Evolutionary conservation across 148 eudicot genomes (phyloP).

Genomic region (Heliosperma pusillum): DNA sequence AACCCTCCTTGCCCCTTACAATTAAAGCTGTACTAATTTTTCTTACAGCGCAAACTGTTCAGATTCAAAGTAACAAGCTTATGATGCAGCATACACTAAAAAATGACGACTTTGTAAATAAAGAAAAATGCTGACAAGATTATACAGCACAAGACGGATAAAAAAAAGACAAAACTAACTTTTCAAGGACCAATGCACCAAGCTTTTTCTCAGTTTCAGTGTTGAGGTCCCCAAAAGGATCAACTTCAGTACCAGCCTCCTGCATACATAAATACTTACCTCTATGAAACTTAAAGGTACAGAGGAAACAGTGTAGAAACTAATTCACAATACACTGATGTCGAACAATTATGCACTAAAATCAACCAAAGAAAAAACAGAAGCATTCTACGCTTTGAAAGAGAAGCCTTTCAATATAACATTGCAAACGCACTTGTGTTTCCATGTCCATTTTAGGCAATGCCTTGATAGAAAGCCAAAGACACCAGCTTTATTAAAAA

Average conservation of each 20-base stretch:
- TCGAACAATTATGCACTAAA: constrained; percentile 63
- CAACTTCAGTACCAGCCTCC: constrained; percentile 86
- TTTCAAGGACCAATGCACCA: constrained; percentile 73
- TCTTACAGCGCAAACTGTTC: no score
- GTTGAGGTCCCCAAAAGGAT: constrained; percentile 82
- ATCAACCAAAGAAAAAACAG: background rate
- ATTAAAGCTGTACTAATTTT: no score
- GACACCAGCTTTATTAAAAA: background rate
- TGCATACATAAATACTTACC: constrained; percentile 27
- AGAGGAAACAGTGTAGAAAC: background rate
- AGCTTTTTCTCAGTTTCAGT: constrained; percentile 77
- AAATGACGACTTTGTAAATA: no score
- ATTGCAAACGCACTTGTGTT: background rate
- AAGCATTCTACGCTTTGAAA: background rate
- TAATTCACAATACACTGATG: constrained; percentile 32
- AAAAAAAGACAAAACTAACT: constrained; percentile 35
- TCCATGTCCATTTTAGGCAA: background rate
- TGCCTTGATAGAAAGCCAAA: background rate
- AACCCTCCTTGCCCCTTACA: no score
- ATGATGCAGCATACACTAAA: no score
- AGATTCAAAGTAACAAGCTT: no score
- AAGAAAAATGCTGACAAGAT: background rate
- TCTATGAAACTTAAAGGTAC: constrained; percentile 1
- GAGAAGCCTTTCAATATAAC: background rate
- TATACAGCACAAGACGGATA: background rate